Percentiles rank a stretch among this genome's conserved stretches.
These are phyloP conservation scores for Sarocladiaceae sp. DNA, from an alignment of 2,329 filamentous ascomycete species.

Conservation along the genomic window DNA sequence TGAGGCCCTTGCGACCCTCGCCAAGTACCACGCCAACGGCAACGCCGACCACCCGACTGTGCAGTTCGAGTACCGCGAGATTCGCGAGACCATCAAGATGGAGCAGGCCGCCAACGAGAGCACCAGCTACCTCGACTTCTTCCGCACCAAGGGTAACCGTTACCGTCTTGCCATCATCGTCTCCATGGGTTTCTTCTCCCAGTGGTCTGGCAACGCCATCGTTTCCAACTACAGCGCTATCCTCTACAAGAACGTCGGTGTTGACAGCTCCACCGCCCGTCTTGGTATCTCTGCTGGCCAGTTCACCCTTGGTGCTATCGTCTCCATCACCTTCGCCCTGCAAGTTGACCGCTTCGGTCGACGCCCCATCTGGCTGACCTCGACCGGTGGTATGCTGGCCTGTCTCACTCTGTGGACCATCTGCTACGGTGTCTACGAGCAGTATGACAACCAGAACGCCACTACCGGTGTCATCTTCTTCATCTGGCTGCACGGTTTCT, in stretches of 20 bases:
- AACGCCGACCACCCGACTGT: conserved; percentile 12
- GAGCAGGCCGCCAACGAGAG: conserved; percentile 1
- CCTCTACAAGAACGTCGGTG: conserved; percentile 28
- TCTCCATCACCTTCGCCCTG: conserved; percentile 20
- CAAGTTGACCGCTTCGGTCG: conserved; percentile 31
- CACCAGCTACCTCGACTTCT: conserved; percentile 21
- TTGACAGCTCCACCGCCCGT: conserved; percentile 28
- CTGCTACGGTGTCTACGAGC: conserved; percentile 12
- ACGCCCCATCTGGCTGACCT: conserved; percentile 29
- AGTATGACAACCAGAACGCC: conserved; percentile 12
- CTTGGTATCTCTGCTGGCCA: not conserved
- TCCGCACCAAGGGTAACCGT: conserved; percentile 14
- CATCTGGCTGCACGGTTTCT: conserved; percentile 27
- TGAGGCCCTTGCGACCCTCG: conserved; percentile 5
- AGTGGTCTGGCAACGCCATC: conserved; percentile 19
- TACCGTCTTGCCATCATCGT: conserved; percentile 11
- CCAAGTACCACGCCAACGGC: conserved; percentile 14
- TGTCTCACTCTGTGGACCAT: conserved; percentile 24
- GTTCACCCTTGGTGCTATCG: conserved; percentile 12
- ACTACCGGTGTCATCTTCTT: conserved; percentile 24
- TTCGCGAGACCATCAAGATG: conserved; percentile 9
- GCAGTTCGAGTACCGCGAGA: conserved; percentile 13
- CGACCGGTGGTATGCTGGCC: conserved; percentile 27
- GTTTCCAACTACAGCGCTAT: conserved; percentile 29
- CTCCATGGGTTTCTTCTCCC: conserved; percentile 18